Percentiles rank a stretch among this genome's conserved stretches.
phyloP scores from a whole-genome alignment of 2,329 filamentous ascomycete species.

The Penicillium verrucosum region DNA sequence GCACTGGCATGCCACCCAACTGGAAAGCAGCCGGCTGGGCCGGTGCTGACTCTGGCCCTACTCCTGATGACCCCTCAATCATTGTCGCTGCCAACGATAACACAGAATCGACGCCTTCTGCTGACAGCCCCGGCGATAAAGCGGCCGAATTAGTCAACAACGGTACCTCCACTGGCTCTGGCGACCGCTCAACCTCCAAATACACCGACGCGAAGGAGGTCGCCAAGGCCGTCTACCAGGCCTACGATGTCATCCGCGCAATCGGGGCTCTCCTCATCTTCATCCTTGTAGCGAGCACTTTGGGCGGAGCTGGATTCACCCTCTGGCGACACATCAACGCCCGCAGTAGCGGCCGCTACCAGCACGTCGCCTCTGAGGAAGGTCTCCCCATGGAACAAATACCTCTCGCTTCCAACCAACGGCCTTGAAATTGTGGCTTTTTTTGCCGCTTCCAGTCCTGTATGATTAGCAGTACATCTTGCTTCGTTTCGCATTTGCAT shows the following conservation, averaged over 20 bases:
- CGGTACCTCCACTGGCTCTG: constrained; percentile 1
- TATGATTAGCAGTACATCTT: constrained; percentile 9
- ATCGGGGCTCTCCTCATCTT: constrained; percentile 31
- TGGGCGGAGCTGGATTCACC: constrained; percentile 24
- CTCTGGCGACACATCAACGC: constrained; percentile 20
- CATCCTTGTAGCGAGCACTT: constrained; percentile 23
- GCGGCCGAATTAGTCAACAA: constrained; percentile 3
- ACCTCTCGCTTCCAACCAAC: constrained; percentile 10
- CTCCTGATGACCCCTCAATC: constrained; percentile 28
- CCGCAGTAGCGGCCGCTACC: constrained; percentile 28
- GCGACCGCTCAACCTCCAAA: background rate
- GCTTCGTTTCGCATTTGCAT: no score
- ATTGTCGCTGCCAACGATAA: constrained; percentile 19
- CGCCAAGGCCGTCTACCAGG: constrained; percentile 28
- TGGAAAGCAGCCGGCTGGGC: constrained; percentile 33
- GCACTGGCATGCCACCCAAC: constrained; percentile 26
- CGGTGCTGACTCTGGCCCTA: constrained; percentile 18
- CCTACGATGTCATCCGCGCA: constrained; percentile 32
- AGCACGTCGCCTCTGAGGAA: constrained; percentile 31
- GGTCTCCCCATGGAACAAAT: constrained; percentile 23
- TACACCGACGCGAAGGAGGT: constrained; percentile 28
- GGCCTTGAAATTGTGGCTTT: background rate
- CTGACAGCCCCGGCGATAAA: constrained; percentile 1
- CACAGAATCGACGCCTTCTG: background rate
- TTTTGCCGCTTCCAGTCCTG: background rate